A percentile compares a stretch with the other conserved stretches of the same genome.
Conservation (phyloP, 257 asterid species). For the Primulina eburnea region DNA sequence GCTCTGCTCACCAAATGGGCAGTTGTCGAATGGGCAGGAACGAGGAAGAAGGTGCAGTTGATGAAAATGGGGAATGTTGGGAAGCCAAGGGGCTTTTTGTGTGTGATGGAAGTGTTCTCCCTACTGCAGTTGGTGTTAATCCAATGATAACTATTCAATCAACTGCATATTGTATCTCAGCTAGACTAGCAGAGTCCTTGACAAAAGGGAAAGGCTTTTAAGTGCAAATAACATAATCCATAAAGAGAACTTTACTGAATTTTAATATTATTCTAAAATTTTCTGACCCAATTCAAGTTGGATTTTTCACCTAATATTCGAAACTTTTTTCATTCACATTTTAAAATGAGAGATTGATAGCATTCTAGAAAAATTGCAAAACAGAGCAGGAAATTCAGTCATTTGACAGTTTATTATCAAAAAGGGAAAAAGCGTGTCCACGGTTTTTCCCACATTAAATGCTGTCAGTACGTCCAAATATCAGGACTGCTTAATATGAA, state of each 20-base stretch:
- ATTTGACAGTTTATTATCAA: neutral
- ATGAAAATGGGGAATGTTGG: constrained; percentile 84
- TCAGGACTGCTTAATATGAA: constrained; percentile 18
- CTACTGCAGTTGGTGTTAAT: constrained; percentile 77
- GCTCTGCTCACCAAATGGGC: constrained; percentile 94
- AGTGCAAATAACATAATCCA: neutral
- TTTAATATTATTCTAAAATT: neutral
- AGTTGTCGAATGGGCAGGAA: constrained; percentile 72
- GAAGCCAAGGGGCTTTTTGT: constrained; percentile 76
- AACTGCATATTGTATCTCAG: constrained; percentile 73
- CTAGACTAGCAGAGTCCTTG: constrained; percentile 45
- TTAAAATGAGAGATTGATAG: neutral
- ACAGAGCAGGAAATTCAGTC: neutral
- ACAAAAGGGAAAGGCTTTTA: constrained; percentile 19
- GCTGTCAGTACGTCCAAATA: neutral
- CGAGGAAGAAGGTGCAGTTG: constrained; percentile 75
- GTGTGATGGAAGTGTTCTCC: constrained; percentile 84
- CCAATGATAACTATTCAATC: constrained; percentile 90
- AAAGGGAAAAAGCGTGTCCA: neutral
- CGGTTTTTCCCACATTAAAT: neutral
- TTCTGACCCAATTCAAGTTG: neutral
- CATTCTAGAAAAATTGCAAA: neutral
- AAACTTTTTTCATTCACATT: neutral
- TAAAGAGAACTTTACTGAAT: neutral
- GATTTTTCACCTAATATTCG: neutral